These are phyloP conservation scores for Penicillium sp. DNA, from an alignment of 2,329 filamentous ascomycete species.

Conservation along the genomic window DNA sequence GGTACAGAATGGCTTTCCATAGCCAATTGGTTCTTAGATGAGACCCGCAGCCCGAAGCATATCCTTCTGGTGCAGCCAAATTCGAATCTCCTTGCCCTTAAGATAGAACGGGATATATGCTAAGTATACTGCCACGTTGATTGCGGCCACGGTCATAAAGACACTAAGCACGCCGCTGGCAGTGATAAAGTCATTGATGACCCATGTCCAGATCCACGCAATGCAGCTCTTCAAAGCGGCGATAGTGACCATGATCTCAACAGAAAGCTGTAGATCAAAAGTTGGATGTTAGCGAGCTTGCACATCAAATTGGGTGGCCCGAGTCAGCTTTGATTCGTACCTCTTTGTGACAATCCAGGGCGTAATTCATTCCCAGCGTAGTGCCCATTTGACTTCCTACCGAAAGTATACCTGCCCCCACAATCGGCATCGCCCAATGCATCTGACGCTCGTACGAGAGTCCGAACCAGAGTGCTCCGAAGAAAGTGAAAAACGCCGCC, in stretches of 20 bases:
- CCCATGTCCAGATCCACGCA: constrained; percentile 32
- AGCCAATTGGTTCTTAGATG: not conserved
- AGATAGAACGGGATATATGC: constrained; percentile 9
- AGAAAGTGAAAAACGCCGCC: constrained; percentile 28
- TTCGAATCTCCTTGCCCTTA: constrained; percentile 7
- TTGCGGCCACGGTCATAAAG: constrained; percentile 17
- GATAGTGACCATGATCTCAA: constrained; percentile 32
- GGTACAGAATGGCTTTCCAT: not conserved
- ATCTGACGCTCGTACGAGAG: constrained; percentile 25
- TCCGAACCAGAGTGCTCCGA: constrained; percentile 22
- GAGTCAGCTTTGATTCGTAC: constrained; percentile 1
- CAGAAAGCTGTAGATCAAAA: constrained; percentile 16
- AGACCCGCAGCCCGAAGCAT: constrained; percentile 4
- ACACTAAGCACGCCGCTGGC: constrained; percentile 7
- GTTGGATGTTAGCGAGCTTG: not conserved
- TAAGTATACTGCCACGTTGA: constrained; percentile 16
- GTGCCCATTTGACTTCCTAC: constrained; percentile 32
- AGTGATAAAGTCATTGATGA: constrained; percentile 20
- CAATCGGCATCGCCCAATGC: constrained; percentile 20
- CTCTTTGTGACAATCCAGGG: constrained; percentile 28
- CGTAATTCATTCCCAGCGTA: constrained; percentile 26
- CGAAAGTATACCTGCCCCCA: constrained; percentile 28
- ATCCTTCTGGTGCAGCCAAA: constrained; percentile 8
- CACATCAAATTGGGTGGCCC: not conserved
- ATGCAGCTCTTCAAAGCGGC: constrained; percentile 27